Base-by-base conservation (phyloP, 2,329 filamentous ascomycete species). In the Colletotrichum camelliae region DNA sequence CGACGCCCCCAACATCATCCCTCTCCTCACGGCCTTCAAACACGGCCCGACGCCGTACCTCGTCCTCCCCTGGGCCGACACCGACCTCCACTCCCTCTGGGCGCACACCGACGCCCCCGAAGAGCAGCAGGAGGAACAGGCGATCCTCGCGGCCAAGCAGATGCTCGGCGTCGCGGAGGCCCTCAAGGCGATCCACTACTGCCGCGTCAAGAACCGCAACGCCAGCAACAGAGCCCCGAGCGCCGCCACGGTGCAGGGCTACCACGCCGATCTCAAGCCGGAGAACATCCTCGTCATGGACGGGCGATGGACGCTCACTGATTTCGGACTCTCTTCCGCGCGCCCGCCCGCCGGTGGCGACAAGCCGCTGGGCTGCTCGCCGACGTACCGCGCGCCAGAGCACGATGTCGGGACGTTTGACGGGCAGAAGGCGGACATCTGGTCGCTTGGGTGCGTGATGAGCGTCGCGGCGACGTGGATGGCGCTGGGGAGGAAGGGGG, bases 381-480 rank as follows among this genome's bases (percentile, higher is more conserved):
- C 70, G 12, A 62, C 64, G 35, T 73, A 73, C 2, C 70, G 70
- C n/a, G 70, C 70, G 1, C 70, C 70, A 2, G 70, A 73, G 24
- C 65, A 68, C 16, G 70, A 73, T 8, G 29, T 16, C 6, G 64
- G 64, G 29, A 1, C 5, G 0, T 68, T 68, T 2, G 27, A 73
- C 24, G 70, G 70, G 27, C 70, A 61, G 29, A n/a, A 52, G 39
- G 55, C 64, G 15, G 70, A 73, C 1, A 69, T 73, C 0, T 73
- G 70, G 64, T 68, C 64, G 7, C 65, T 73, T 0, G 70, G 70
- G 8, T 73, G 70, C 18, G 70, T 73, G 7, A 68, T 69, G 70
- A 73, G 70, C n/a, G 64, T 69, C 16, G 64, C 70, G 1, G 70
- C 70, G 16, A 69, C 67, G n/a, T 70, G 70, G 52, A 73, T 73